Base-by-base conservation (phyloP, 495 filamentous ascomycete species). In the Talaromyces adpressus region DNA sequence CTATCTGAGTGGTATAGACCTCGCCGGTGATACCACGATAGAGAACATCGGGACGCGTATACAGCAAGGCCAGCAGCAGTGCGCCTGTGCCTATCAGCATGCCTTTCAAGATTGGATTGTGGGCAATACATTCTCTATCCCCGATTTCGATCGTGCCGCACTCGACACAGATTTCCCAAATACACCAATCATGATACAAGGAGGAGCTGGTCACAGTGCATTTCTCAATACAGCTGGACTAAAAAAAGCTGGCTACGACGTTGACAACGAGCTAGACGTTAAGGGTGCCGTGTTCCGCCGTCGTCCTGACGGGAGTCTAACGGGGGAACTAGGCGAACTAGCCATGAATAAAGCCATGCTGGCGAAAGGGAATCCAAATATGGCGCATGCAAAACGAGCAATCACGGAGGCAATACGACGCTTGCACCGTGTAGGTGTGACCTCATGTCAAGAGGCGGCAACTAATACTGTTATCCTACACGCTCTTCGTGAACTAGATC, bases 61-160 rank as follows among this genome's bases (percentile, higher is more conserved):
- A 7, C 39, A 51, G n/a, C 41, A 61, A 32, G 59, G 59, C 23
- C 45, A 27, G 27, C 27, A 27, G 27, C 27, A 49, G 6, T 61
- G 59, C 18, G n/a, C 59, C 8, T 61, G 59, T 51, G 41, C 59
- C 20, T 61, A 61, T 51, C 41, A 49, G 22, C 59, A 61, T 34
- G 59, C 45, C 22, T 61, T 27, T 18, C 41, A 52, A 20, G 59
- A 61, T 23, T 61, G 59, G 59, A 11, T 61, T n/a, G 45, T 61
- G 8, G 45, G 59, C 36, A 61, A 61, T 51, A 51, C 27, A n/a
- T 61, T 30, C 34, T 7, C 59, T 1, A 52, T 52, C 8, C 41
- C 41, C 1, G 23, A 29, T 18, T 61, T 61, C 41, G 59, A 61
- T 51, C 59, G 59, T 6, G 23, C 20, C 11, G 32, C 23, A 29